Conservation (phyloP, 2,329 filamentous ascomycete species). For the Aaosphaeria arxii region DNA sequence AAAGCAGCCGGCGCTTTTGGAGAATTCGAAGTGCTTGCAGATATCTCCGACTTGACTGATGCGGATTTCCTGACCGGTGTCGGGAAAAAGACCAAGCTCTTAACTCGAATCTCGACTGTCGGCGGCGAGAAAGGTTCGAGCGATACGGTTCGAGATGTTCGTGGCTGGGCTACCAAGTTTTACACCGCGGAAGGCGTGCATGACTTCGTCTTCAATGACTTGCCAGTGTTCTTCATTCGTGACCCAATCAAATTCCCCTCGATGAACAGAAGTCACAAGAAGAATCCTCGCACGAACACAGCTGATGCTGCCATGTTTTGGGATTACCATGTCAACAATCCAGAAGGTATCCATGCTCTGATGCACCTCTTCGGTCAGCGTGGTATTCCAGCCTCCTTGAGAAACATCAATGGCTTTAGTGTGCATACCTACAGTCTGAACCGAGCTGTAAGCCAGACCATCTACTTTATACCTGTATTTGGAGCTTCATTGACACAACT, state of each 20-base stretch:
- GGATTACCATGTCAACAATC: constrained; percentile 57
- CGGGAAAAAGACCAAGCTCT: constrained; percentile 53
- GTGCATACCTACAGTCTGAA: constrained; percentile 51
- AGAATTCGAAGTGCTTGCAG: constrained; percentile 60
- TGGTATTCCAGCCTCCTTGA: constrained; percentile 54
- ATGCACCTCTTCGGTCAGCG: constrained; percentile 55
- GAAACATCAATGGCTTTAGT: constrained; percentile 55
- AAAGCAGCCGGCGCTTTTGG: constrained; percentile 51
- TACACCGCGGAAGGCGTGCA: constrained; percentile 70
- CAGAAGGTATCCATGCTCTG: constrained; percentile 53
- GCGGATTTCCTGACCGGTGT: constrained; percentile 53
- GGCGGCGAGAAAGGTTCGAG: constrained; percentile 70
- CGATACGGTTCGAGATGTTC: constrained; percentile 68
- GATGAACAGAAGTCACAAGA: constrained; percentile 73
- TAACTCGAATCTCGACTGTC: constrained; percentile 71
- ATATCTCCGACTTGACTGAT: constrained; percentile 55
- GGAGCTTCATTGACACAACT: constrained; percentile 39
- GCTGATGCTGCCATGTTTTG: constrained; percentile 66
- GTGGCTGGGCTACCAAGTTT: constrained; percentile 72
- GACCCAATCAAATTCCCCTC: constrained; percentile 71
- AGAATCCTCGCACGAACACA: constrained; percentile 67
- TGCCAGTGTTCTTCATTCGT: constrained; percentile 71
- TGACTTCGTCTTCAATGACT: constrained; percentile 72
- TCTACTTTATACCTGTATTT: too few relatives aligned
- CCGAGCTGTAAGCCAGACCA: constrained; percentile 21